phyloP scores from a whole-genome alignment of 1,139 yeast genomes.

The Candida sanyaensis region DNA sequence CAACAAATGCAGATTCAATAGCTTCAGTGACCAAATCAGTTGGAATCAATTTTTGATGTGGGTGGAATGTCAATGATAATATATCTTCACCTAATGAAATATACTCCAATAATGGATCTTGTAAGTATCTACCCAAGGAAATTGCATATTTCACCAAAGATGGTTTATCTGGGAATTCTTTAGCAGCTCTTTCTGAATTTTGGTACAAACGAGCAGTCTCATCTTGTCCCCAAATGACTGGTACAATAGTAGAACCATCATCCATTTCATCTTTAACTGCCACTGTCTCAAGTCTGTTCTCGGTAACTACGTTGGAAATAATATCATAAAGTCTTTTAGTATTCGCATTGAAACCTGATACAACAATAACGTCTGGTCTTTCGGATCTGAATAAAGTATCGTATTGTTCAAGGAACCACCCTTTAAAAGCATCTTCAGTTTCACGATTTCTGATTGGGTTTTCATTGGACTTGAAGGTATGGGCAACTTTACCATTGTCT shows the following conservation, averaged over 20 bases:
- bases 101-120: slow-evolving; percentile 88
- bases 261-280: slow-evolving; percentile 48
- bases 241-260: slow-evolving; percentile 45
- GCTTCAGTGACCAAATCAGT: slow-evolving; percentile 66
- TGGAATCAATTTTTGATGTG: slow-evolving; percentile 72
- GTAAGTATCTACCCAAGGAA: slow-evolving; percentile 87
- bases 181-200: slow-evolving; percentile 70
- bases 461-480: slow-evolving; percentile 75
- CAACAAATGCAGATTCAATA: slow-evolving; percentile 82
- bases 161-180: slow-evolving; percentile 87
- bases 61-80: slow-evolving; percentile 69
- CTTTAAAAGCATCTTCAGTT: slow-evolving; percentile 56
- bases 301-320: slow-evolving; percentile 57
- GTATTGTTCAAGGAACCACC: slow-evolving; percentile 29
- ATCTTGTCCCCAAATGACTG: slow-evolving; percentile 83
- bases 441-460: slow-evolving; percentile 64
- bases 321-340: slow-evolving; percentile 63
- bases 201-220: slow-evolving; percentile 92
- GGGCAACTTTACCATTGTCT: slow-evolving; percentile 78
- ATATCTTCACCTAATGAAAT: slow-evolving; percentile 77
- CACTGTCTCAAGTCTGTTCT: slow-evolving; percentile 52
- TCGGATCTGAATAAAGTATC: slow-evolving; percentile 21
- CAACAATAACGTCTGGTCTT: slow-evolving; percentile 85
- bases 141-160: slow-evolving; percentile 82
- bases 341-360: slow-evolving; percentile 84